Conservation (phyloP, 2,329 filamentous ascomycete genomes). For the Sporothrix pseudoabietina region DNA sequence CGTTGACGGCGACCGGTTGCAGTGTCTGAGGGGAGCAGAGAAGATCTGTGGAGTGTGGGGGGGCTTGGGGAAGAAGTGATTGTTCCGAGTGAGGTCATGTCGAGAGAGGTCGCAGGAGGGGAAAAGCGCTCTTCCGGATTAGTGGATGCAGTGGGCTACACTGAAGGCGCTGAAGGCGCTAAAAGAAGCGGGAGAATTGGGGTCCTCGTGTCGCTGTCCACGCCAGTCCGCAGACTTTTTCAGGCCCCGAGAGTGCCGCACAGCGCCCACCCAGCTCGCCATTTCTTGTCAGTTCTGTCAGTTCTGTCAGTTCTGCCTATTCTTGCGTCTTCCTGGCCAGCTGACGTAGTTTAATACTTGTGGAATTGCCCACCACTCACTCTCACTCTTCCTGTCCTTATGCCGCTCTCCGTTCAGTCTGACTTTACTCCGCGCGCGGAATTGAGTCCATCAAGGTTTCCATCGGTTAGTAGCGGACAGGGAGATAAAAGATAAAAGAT, state of each 20-base stretch:
- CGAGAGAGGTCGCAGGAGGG: neutral
- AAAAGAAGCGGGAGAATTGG: neutral
- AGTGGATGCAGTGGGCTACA: neutral
- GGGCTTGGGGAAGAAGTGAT: neutral
- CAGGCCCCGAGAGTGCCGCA: too few relatives aligned
- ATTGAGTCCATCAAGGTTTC: conserved; percentile 17
- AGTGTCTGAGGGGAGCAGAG: too few relatives aligned
- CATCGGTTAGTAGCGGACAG: conserved; percentile 26
- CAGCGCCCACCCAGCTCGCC: neutral
- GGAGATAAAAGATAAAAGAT: neutral
- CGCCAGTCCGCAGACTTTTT: neutral
- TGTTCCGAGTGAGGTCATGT: too few relatives aligned
- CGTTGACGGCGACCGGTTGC: neutral
- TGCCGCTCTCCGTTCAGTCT: neutral
- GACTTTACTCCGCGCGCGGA: conserved; percentile 6
- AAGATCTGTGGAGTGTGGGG: conserved; percentile 11
- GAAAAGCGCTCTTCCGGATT: conserved; percentile 24
- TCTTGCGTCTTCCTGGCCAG: neutral
- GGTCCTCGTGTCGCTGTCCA: neutral
- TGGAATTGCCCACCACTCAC: neutral
- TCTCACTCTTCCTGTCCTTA: too few relatives aligned
- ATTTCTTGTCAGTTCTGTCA: neutral
- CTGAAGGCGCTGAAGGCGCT: neutral
- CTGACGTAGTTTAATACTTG: neutral
- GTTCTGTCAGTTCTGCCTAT: neutral